A percentile compares a stretch with the other conserved stretches of the same genome.
phyloP scores from a whole-genome alignment of 2,329 filamentous ascomycete species.

The Apiospora kogelbergensis region DNA sequence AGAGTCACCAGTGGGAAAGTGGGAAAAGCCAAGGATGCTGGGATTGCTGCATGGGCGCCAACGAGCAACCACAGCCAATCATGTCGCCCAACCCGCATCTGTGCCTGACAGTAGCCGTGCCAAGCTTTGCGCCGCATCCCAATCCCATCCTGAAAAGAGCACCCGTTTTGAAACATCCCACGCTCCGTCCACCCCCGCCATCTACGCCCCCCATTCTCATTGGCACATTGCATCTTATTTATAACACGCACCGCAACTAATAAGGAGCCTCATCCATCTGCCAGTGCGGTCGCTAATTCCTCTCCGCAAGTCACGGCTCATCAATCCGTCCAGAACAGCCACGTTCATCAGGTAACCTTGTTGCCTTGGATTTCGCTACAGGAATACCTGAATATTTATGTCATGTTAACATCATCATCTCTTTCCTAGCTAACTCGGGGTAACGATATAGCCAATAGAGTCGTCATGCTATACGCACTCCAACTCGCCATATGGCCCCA shows the following conservation, averaged over 20 bases:
- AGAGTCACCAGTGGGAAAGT: not conserved
- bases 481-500: not conserved
- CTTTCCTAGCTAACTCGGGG: not conserved
- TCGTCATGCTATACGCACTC: not conserved
- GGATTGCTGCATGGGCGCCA: not conserved
- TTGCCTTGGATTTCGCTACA: not conserved
- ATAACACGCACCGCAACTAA: no score
- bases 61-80: not conserved
- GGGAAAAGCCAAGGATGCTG: not conserved
- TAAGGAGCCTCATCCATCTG: no score
- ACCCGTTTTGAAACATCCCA: not conserved
- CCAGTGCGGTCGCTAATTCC: no score
- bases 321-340: not conserved
- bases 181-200: not conserved
- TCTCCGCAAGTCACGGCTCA: not conserved
- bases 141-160: not conserved
- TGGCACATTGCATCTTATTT: no score
- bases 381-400: not conserved
- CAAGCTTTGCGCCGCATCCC: not conserved
- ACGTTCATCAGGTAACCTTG: not conserved
- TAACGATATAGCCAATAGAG: conserved; percentile 3
- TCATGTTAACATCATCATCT: not conserved
- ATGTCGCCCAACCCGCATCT: not conserved
- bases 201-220: not conserved
- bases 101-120: conserved; percentile 2